Conservation (phyloP, 345 rosid genomes). For the sweet orange (Citrus sinensis) region DVS_A1.0 CM039169.1:18067501-18068000, state of each 20-base stretch:
- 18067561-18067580: constrained; percentile 3
- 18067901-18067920: constrained; percentile 3
- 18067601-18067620: background rate
- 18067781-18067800: constrained; percentile 17
- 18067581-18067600: constrained; percentile 6
- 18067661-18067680: background rate
- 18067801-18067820: constrained; percentile 14
- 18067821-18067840: constrained; percentile 12
- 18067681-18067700: background rate
- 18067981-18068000: constrained; percentile 26
- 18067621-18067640: background rate
- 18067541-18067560: constrained; percentile 7
- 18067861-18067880: constrained; percentile 11
- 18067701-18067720: background rate
- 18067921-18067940: background rate
- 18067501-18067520: background rate
- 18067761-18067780: constrained; percentile 10
- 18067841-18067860: constrained; percentile 12
- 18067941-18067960: constrained; percentile 9
- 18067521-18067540: constrained; percentile 5
- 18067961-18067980: constrained; percentile 19
- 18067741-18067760: background rate
- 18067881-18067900: constrained; percentile 26
- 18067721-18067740: background rate
- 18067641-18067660: background rate